Conservation (phyloP, 2,329 filamentous ascomycete genomes). For the Nemania bipapillata region DNA sequence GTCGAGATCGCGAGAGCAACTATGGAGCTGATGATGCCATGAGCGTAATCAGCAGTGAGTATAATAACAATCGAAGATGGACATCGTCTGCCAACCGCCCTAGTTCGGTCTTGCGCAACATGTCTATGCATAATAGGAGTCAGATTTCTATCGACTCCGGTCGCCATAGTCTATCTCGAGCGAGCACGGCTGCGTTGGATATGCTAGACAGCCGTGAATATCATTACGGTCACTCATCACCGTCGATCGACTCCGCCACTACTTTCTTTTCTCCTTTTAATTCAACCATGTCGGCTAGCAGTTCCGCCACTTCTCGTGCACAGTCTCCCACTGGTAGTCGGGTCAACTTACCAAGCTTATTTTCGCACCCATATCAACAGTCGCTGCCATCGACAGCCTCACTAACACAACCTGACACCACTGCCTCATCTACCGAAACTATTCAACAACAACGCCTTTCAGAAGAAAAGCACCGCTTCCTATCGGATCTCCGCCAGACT, state of each 20-base stretch:
- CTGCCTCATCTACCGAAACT: slow-evolving; percentile 74
- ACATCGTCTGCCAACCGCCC: slow-evolving; percentile 58
- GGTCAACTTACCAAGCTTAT: slow-evolving; percentile 65
- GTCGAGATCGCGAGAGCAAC: slow-evolving; percentile 60
- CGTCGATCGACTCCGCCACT: slow-evolving; percentile 77
- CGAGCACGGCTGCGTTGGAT: slow-evolving; percentile 69
- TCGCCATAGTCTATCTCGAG: slow-evolving; percentile 69
- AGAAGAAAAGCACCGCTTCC: slow-evolving; percentile 80
- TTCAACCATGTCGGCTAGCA: slow-evolving; percentile 71
- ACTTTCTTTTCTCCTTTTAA: slow-evolving; percentile 94
- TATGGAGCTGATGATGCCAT: slow-evolving; percentile 62
- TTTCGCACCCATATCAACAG: slow-evolving; percentile 58
- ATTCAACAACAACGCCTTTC: slow-evolving; percentile 70
- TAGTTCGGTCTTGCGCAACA: slow-evolving; percentile 65
- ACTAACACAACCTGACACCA: slow-evolving; percentile 70
- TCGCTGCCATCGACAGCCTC: slow-evolving; percentile 60
- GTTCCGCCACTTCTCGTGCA: slow-evolving; percentile 68
- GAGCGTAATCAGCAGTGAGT: slow-evolving; percentile 67
- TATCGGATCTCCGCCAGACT: slow-evolving; percentile 79
- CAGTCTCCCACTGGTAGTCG: slow-evolving; percentile 72
- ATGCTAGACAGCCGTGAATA: slow-evolving; percentile 76
- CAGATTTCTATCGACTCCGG: slow-evolving; percentile 77
- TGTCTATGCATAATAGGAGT: slow-evolving; percentile 71
- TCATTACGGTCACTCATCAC: slow-evolving; percentile 74
- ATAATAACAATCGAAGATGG: slow-evolving; percentile 59